phyloP scores from a whole-genome alignment of 2,329 filamentous ascomycete species.

The Whalleya microplaca region DNA sequence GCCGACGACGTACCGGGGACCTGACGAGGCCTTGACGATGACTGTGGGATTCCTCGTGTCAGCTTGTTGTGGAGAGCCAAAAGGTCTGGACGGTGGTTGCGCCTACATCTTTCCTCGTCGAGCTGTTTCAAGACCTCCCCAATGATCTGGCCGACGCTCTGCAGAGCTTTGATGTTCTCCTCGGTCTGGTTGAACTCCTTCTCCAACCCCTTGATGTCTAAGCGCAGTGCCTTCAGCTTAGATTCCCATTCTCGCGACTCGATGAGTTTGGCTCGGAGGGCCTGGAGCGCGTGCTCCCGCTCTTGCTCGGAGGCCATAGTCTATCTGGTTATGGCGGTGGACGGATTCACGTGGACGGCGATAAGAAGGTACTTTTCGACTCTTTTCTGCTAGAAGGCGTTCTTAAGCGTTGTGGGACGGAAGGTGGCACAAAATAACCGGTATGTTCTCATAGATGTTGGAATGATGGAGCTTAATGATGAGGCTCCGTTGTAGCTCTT shows the following conservation, averaged over 20 bases:
- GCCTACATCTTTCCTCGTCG: conserved; percentile 95
- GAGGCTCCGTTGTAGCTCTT: background rate
- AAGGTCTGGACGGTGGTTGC: conserved; percentile 1
- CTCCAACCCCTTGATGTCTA: conserved; percentile 95
- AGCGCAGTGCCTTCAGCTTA: conserved; percentile 89
- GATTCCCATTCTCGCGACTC: conserved; percentile 99
- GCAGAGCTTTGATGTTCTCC: conserved; percentile 98
- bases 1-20: conserved; percentile 95
- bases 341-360: conserved; percentile 3
- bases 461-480: conserved; percentile 21
- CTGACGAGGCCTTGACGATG: conserved; percentile 97
- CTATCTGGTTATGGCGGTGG: conserved; percentile 10
- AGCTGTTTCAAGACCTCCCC: conserved; percentile 98
- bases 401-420: conserved; percentile 2
- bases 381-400: background rate
- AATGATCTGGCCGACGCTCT: conserved; percentile 99
- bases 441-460: conserved; percentile 9
- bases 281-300: conserved; percentile 71
- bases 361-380: background rate
- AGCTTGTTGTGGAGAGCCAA: background rate
- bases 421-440: conserved; percentile 1
- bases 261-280: conserved; percentile 80
- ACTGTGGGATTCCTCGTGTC: conserved; percentile 55
- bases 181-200: conserved; percentile 96
- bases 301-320: conserved; percentile 60